Evolutionary conservation across 345 rosid species (phyloP), one percentile per base, ranked within the genome.

Genomic region (Rhodomyrtus tomentosa): DNA sequence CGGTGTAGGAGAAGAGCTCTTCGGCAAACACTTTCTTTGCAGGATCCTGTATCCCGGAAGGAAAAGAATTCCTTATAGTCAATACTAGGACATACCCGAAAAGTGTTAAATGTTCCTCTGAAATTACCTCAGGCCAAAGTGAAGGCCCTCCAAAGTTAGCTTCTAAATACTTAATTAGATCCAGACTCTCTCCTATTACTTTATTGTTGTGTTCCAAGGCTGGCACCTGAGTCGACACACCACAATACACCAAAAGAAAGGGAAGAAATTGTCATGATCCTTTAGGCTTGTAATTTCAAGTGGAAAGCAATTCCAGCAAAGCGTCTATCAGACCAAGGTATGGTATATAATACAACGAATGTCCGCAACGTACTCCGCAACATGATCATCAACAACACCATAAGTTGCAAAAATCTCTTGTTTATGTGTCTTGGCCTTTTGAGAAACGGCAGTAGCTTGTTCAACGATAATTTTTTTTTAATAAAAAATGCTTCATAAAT

Each of bases 91-190:
- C 79, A 68, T 32, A 68, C 3, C 45, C 36, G 25, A 2, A 68
- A 68, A 68, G 79, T 18, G 79, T 4, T 36, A 51, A 51, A 18
- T 25, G 32, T 27, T 52, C 48, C 73, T 40, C 11, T 8, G 14
- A 59, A 68, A 89, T 86, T 91, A 95, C 99, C 82, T 88, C 85
- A 11, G 98, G 98, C 80, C 83, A 87, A 80, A 96, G 95, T 40
- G 98, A 90, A 76, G 95, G 96, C 42, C 98, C 98, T 83, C 93
- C 95, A 50, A 96, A 96, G 88, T 95, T 89, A 81, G 38, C 88
- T 50, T 96, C 98, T 49, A 96, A 59, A 83, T 93, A 96, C 84
- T 91, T 94, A 85, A 95, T 88, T 89, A 96, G 89, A 86, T 93
- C 93, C 21, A 95, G 92, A 92, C 98, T 95, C 90, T 94, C 98